phyloP scores from a whole-genome alignment of 2,329 filamentous ascomycete genomes.

The Dactylellina leptospora region DNA sequence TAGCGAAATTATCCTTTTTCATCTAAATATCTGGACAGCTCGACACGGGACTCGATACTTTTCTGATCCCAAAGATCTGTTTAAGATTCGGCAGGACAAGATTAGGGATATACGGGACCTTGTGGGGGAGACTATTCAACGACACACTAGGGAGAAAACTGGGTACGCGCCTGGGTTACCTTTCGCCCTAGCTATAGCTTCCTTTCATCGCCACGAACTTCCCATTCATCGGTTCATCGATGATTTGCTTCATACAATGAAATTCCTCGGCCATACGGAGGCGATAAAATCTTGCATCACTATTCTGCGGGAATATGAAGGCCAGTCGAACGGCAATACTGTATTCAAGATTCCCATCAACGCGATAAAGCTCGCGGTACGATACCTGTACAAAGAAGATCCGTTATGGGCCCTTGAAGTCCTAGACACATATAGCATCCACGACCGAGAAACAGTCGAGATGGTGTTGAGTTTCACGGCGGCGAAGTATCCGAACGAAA shows the following conservation, averaged over 20 bases:
- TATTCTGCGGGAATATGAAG: constrained; percentile 22
- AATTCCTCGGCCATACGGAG: background rate
- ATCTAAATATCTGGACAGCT: constrained; percentile 10
- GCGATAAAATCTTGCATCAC: constrained; percentile 26
- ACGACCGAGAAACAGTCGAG: constrained; percentile 1
- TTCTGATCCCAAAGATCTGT: background rate
- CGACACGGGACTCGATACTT: constrained; percentile 19
- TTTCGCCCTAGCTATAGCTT: constrained; percentile 40
- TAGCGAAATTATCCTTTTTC: constrained; percentile 20
- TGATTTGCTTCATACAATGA: constrained; percentile 20
- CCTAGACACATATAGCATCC: constrained; percentile 22
- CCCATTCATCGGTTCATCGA: constrained; percentile 9
- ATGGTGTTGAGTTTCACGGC: constrained; percentile 14
- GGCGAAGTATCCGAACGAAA: constrained; percentile 21
- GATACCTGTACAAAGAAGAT: background rate
- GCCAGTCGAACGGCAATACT: background rate
- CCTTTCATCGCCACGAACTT: constrained; percentile 34
- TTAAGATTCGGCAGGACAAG: constrained; percentile 1
- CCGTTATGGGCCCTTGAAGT: constrained; percentile 23
- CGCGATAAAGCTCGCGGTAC: too few species aligned
- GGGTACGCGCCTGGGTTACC: constrained; percentile 1
- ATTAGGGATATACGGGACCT: constrained; percentile 16
- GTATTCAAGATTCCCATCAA: too few species aligned
- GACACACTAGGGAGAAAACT: background rate
- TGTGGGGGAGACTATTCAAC: background rate